Conservation (phyloP, 2,329 filamentous ascomycete genomes). For the Fusarium buharicum region DNA sequence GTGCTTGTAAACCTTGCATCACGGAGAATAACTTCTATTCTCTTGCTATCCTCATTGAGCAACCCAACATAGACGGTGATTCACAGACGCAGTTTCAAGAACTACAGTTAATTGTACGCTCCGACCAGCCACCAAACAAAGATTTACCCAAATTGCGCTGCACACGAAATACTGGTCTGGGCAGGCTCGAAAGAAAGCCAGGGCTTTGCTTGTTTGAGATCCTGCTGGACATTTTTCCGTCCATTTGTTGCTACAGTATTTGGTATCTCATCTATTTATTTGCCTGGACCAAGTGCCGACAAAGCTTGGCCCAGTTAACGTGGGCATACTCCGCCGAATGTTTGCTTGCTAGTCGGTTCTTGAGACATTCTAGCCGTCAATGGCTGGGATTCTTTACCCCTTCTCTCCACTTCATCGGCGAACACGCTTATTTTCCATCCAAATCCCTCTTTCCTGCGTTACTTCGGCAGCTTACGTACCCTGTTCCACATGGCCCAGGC, state of each 20-base stretch:
- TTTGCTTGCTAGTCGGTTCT: conserved; percentile 43
- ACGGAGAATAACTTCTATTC: neutral
- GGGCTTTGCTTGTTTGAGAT: conserved; percentile 16
- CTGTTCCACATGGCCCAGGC: conserved; percentile 39
- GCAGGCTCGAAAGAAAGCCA: conserved; percentile 5
- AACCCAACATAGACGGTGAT: too few relatives aligned
- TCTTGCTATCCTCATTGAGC: too few relatives aligned
- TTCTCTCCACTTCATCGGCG: conserved; percentile 36
- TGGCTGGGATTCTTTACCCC: conserved; percentile 33
- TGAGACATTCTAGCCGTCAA: conserved; percentile 45
- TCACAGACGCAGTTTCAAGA: too few relatives aligned
- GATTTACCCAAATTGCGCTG: conserved; percentile 4
- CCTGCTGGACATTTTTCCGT: conserved; percentile 12
- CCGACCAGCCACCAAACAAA: conserved; percentile 1
- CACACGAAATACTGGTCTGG: too few relatives aligned
- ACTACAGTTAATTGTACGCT: too few relatives aligned
- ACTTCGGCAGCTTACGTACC: conserved; percentile 42
- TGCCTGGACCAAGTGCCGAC: conserved; percentile 33
- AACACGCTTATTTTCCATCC: conserved; percentile 22
- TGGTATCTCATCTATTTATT: conserved; percentile 1
- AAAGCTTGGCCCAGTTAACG: conserved; percentile 26
- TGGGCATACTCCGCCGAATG: conserved; percentile 25
- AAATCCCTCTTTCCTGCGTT: conserved; percentile 41
- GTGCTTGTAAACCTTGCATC: conserved; percentile 1
- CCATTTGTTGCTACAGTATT: neutral